Base-by-base conservation (phyloP, 2,329 filamentous ascomycete genomes). In the Monilinia fructigena region DNA sequence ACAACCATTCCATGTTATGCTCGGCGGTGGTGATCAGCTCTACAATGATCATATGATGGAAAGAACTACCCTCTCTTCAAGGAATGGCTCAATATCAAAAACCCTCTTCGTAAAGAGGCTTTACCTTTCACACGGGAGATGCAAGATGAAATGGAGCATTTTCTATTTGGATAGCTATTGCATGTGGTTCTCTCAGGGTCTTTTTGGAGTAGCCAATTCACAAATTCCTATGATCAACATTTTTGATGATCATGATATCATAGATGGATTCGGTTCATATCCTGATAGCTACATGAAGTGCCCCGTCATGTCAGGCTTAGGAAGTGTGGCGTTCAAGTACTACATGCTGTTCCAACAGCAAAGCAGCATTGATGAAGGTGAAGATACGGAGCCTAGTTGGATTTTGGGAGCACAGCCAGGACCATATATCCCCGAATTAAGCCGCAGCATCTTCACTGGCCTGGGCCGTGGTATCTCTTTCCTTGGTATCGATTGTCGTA, bases 191-290 rank as follows among this genome's bases (percentile, higher is more conserved):
- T 97, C 93, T 0, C 93, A 96, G 74, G 95, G 96, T 0, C 80
- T 98, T 6, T 99, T 97, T 74, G 87, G 90, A n/a, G 85, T 99
- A 75, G 95, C 94, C 6, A 93, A 89, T 72, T 90, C 91, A 2
- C 94, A 98, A 76, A 98, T 99, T 55, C 93, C 95, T 11, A 98
- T 97, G 93, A 86, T 99, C 73, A 99, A 99, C 76, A 93, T 99
- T 77, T 97, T 91, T 82, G 94, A 98, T 77, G 95, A 98, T 73
- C 95, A 98, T 76, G 91, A 95, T 72, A 90, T 93, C 72, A 93
- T 93, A 70, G 90, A 93, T 78, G 95, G 96, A 0, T 99, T 89
- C 75, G 95, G 95, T 8, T 97, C 93, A 0, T 99, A 98, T 76
- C 89, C 93, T 4, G 86, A 97, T 71, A 87, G 91, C 71, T 95